These are phyloP conservation scores for Urochloa ruziziensis DNA, from an alignment of 176 grass and related monocot species.

Conservation along the genomic window DNA sequence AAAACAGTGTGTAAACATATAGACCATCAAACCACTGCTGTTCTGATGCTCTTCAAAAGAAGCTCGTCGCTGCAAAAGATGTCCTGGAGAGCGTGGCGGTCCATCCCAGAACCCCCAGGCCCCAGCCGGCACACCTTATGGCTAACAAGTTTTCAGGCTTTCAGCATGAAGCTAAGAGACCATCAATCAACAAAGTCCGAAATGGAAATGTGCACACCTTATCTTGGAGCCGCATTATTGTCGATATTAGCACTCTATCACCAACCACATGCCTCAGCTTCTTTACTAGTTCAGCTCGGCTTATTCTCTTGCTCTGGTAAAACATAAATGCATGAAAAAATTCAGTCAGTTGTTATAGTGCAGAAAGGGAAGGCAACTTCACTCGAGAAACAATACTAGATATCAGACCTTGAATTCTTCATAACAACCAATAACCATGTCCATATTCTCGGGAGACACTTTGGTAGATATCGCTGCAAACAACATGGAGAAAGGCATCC, in stretches of 20 bases:
- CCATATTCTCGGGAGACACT: constrained; percentile 78
- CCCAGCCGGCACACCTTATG: not conserved
- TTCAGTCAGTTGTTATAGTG: not conserved
- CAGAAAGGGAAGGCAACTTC: constrained; percentile 1
- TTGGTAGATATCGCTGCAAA: constrained; percentile 98
- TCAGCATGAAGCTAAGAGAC: constrained; percentile 2
- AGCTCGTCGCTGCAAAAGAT: not conserved
- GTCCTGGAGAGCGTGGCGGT: not conserved
- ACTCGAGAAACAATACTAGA: not conserved
- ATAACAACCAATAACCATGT: constrained; percentile 80
- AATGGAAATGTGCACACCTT: constrained; percentile 42
- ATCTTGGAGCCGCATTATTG: constrained; percentile 91
- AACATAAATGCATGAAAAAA: not conserved
- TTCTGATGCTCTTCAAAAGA: not conserved
- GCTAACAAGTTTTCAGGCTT: not conserved
- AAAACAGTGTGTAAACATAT: not conserved
- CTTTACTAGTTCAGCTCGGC: constrained; percentile 74
- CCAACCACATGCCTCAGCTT: constrained; percentile 82
- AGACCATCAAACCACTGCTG: not conserved
- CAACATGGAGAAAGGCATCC: constrained; percentile 99
- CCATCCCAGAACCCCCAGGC: not conserved
- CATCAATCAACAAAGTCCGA: not conserved
- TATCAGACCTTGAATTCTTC: constrained; percentile 86
- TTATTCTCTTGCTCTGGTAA: constrained; percentile 82
- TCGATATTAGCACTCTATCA: constrained; percentile 88